These are phyloP conservation scores for Mycena filopes DNA, from an alignment of 768 basidiomycete genomes.

Conservation along the genomic window DNA sequence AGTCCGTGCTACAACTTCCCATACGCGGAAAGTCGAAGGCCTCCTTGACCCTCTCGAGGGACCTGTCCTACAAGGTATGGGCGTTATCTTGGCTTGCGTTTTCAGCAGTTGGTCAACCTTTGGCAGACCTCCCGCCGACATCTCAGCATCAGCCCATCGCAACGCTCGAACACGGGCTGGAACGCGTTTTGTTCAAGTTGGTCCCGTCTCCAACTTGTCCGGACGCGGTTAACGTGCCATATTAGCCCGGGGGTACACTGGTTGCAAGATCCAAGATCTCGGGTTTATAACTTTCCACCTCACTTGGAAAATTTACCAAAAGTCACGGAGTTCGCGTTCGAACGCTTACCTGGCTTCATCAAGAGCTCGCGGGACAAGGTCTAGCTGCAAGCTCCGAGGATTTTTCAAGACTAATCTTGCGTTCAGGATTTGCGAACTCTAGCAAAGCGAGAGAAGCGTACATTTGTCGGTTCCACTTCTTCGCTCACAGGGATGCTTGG, in stretches of 20 bases:
- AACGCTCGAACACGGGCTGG: conserved; percentile 70
- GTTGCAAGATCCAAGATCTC: conserved; percentile 86
- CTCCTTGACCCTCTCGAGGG: conserved; percentile 39
- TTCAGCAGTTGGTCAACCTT: neutral
- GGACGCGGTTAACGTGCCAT: neutral
- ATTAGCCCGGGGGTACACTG: conserved; percentile 88
- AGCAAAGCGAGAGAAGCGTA: conserved; percentile 65
- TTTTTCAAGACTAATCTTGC: conserved; percentile 2
- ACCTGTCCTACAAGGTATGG: conserved; percentile 33
- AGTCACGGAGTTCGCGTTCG: conserved; percentile 87
- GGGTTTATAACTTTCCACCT: conserved; percentile 86
- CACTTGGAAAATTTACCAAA: conserved; percentile 78
- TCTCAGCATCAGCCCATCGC: conserved; percentile 67
- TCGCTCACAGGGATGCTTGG: conserved; percentile 85
- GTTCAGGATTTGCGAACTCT: conserved; percentile 72
- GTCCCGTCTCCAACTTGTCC: conserved; percentile 36
- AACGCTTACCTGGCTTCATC: conserved; percentile 77
- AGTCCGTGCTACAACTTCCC: conserved; percentile 24
- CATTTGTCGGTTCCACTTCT: conserved; percentile 90
- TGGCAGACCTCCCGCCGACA: conserved; percentile 55
- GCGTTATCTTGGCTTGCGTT: neutral
- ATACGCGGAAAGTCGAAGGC: conserved; percentile 48
- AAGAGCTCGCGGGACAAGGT: conserved; percentile 84
- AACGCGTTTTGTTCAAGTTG: conserved; percentile 83
- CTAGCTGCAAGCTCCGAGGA: neutral